phyloP scores from a whole-genome alignment of 129 eudicot genomes.

The Arctium lappa region DNA sequence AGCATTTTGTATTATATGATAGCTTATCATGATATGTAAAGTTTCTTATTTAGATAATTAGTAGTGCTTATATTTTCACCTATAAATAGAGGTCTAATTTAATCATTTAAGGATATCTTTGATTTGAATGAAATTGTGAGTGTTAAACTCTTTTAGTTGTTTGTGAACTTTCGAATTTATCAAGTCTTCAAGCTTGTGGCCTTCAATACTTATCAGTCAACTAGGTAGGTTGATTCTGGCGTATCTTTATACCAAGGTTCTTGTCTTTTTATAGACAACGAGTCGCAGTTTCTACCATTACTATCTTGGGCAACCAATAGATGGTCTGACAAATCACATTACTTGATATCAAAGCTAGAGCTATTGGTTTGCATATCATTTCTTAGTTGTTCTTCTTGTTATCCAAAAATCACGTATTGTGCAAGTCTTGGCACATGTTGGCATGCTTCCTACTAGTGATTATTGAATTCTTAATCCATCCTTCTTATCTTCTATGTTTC shows the following conservation, averaged over 20 bases:
- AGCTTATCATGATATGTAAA: background rate
- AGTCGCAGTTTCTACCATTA: too few species aligned
- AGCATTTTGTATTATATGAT: background rate
- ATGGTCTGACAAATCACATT: too few species aligned
- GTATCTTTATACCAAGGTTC: background rate
- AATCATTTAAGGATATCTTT: background rate
- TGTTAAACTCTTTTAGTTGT: background rate
- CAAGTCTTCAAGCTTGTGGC: background rate
- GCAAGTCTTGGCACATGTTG: too few species aligned
- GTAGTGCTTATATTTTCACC: background rate
- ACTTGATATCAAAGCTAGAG: too few species aligned
- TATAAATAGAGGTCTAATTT: background rate
- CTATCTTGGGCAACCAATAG: too few species aligned
- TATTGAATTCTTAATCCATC: too few species aligned
- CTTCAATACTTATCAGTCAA: background rate
- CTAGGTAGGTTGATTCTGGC: background rate
- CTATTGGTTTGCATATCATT: too few species aligned
- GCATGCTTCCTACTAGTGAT: too few species aligned
- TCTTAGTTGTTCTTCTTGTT: too few species aligned
- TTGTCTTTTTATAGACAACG: background rate
- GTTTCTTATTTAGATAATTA: background rate
- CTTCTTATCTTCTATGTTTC: too few species aligned
- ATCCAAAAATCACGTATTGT: too few species aligned
- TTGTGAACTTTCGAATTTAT: too few species aligned
- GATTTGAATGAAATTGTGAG: background rate